Percentiles rank a stretch among this genome's conserved stretches.
Evolutionary conservation across 2,329 filamentous ascomycete genomes (phyloP).

Genomic region (Nigrospora oryzae): DNA sequence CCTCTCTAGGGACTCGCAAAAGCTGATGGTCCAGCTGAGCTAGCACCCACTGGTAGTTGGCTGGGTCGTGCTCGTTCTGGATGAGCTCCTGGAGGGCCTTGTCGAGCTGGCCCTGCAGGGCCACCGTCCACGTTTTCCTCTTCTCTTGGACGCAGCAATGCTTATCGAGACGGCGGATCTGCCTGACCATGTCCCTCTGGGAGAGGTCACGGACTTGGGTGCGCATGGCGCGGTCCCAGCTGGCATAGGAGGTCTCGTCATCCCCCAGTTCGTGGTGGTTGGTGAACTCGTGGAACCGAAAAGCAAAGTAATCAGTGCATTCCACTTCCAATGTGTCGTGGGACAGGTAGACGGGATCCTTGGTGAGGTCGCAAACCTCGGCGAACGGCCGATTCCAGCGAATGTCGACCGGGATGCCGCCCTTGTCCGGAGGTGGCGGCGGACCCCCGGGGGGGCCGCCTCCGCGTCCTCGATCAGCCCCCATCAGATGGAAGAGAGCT

Average conservation of each 20-base stretch:
- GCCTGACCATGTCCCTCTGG: slow-evolving; percentile 24
- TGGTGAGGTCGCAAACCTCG: slow-evolving; percentile 26
- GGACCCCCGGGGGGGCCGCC: too few species aligned
- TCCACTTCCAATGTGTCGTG: slow-evolving; percentile 27
- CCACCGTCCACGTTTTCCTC: slow-evolving; percentile 23
- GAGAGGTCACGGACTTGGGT: slow-evolving; percentile 25
- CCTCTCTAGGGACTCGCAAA: slow-evolving; percentile 15
- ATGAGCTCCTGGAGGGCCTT: slow-evolving; percentile 24
- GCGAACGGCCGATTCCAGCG: too few species aligned
- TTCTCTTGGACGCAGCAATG: slow-evolving; percentile 27
- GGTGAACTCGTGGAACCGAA: slow-evolving; percentile 31
- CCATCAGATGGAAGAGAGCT: too few species aligned
- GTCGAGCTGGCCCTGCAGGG: slow-evolving; percentile 34
- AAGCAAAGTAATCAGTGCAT: slow-evolving; percentile 30
- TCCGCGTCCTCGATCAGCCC: too few species aligned
- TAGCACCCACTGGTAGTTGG: slow-evolving; percentile 29
- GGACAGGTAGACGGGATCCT: slow-evolving; percentile 20
- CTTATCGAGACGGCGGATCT: slow-evolving; percentile 27
- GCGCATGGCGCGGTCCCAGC: slow-evolving; percentile 30
- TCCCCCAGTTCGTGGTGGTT: slow-evolving; percentile 20
- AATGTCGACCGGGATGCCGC: too few species aligned
- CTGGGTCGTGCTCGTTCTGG: slow-evolving; percentile 21
- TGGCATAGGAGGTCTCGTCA: slow-evolving; percentile 21
- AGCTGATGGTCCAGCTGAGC: slow-evolving; percentile 34
- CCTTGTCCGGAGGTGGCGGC: too few species aligned